Conservation (phyloP, 768 basidiomycete species). For the Boletus eberwhitei region DNA sequence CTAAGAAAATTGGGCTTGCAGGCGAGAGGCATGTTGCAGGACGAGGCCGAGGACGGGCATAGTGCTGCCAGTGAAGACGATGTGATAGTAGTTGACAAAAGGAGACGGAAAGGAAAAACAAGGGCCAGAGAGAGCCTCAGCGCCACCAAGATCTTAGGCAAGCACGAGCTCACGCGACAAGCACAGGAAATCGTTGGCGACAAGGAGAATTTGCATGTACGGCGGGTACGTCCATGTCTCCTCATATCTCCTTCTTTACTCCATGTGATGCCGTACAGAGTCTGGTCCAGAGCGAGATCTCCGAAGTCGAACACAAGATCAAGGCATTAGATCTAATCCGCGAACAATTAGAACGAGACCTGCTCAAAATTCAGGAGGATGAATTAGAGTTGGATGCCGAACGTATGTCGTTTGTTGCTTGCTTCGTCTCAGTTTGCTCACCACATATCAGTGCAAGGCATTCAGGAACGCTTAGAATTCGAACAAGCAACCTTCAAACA, state of each 20-base stretch:
- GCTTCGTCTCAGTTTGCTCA: conserved; percentile 2
- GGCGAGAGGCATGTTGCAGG: conserved; percentile 64
- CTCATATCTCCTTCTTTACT: background rate
- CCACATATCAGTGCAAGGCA: conserved; percentile 69
- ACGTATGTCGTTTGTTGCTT: conserved; percentile 48
- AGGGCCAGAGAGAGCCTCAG: conserved; percentile 66
- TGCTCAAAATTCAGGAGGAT: conserved; percentile 89
- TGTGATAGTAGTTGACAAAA: conserved; percentile 52
- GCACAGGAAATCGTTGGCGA: conserved; percentile 83
- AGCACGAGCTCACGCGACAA: conserved; percentile 82
- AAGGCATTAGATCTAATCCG: conserved; percentile 78
- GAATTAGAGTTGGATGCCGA: conserved; percentile 97
- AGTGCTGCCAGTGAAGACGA: conserved; percentile 76
- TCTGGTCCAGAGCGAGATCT: conserved; percentile 81
- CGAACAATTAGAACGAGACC: conserved; percentile 72
- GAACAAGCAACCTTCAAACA: conserved; percentile 47
- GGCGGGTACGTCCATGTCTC: conserved; percentile 51
- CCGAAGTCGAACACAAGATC: conserved; percentile 88
- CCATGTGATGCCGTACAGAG: conserved; percentile 45
- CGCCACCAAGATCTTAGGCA: conserved; percentile 67
- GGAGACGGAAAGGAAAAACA: conserved; percentile 37
- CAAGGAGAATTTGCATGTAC: conserved; percentile 89
- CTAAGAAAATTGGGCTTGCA: conserved; percentile 76
- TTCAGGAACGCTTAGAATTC: conserved; percentile 77
- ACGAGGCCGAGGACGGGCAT: conserved; percentile 51